Percentiles rank a stretch among this genome's conserved stretches.
These are phyloP conservation scores for Candida pini DNA, from an alignment of 805 yeast species.

Conservation along the genomic window DNA sequence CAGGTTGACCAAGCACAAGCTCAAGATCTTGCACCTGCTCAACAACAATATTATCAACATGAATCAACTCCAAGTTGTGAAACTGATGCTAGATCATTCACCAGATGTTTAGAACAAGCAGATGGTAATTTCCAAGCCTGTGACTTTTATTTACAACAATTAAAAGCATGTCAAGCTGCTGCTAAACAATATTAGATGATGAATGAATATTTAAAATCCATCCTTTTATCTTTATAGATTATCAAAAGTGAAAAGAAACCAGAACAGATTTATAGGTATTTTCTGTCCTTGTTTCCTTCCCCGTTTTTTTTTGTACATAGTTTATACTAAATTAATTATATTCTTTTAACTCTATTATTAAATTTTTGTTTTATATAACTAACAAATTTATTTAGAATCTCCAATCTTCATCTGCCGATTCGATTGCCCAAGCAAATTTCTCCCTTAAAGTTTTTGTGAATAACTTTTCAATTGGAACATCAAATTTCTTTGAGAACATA, in stretches of 20 bases:
- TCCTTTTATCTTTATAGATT: too few relatives aligned
- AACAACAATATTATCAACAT: conserved; percentile 27
- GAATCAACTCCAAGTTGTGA: conserved; percentile 66
- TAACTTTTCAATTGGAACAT: conserved; percentile 87
- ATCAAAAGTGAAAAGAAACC: too few relatives aligned
- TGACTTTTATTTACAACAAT: conserved; percentile 94
- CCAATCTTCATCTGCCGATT: conserved; percentile 86
- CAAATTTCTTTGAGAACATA: conserved; percentile 76
- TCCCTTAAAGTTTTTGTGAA: conserved; percentile 89
- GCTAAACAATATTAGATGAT: conserved; percentile 62
- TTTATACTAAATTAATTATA: too few relatives aligned
- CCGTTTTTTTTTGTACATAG: conserved; percentile 14
- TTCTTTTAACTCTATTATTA: too few relatives aligned
- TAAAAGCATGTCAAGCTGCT: conserved; percentile 96
- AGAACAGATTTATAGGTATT: too few relatives aligned
- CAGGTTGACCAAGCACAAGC: conserved; percentile 35
- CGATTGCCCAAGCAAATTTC: conserved; percentile 94
- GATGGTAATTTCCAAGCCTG: conserved; percentile 95
- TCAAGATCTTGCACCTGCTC: conserved; percentile 18
- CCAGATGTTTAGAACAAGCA: conserved; percentile 92
- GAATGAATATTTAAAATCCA: background rate
- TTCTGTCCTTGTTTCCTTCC: too few relatives aligned
- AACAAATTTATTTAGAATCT: conserved; percentile 48
- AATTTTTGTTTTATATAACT: background rate
- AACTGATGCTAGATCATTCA: conserved; percentile 88